These are phyloP conservation scores for Discostella stelligera DNA, from an alignment of 352 stramenopile species.

Conservation along the genomic window DNA sequence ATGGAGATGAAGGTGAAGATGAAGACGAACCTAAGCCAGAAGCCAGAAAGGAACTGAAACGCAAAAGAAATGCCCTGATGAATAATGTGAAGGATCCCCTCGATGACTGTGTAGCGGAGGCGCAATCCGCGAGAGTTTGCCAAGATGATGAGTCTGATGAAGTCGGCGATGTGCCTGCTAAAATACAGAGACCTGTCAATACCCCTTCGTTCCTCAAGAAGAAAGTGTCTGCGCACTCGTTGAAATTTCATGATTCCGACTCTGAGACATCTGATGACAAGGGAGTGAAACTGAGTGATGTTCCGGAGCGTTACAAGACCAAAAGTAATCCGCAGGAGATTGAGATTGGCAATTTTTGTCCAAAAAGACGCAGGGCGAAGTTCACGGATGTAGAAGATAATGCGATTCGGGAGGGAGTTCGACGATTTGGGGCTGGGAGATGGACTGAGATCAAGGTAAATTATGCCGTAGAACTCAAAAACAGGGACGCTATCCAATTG, in stretches of 20 bases:
- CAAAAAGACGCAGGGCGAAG: constrained; percentile 29
- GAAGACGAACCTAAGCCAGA: neutral
- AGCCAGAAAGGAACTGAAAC: constrained; percentile 18
- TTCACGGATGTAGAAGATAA: constrained; percentile 60
- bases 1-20: constrained; percentile 19
- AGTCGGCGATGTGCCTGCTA: neutral
- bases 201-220: constrained; percentile 23
- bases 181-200: neutral
- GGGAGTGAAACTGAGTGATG: constrained; percentile 25
- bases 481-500: constrained; percentile 62
- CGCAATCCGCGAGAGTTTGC: constrained; percentile 15
- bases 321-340: constrained; percentile 14
- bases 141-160: constrained; percentile 21
- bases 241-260: constrained; percentile 26
- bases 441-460: constrained; percentile 69
- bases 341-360: constrained; percentile 4
- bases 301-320: constrained; percentile 31
- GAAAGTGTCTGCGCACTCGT: constrained; percentile 26
- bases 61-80: constrained; percentile 30
- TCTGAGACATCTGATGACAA: constrained; percentile 25
- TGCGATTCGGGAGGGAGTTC: constrained; percentile 59
- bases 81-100: constrained; percentile 51
- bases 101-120: constrained; percentile 30
- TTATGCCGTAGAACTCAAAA: constrained; percentile 46
- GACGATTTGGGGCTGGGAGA: constrained; percentile 53